Conservation (phyloP, 2,329 filamentous ascomycete genomes). For the Sphaceloma murrayae region DNA sequence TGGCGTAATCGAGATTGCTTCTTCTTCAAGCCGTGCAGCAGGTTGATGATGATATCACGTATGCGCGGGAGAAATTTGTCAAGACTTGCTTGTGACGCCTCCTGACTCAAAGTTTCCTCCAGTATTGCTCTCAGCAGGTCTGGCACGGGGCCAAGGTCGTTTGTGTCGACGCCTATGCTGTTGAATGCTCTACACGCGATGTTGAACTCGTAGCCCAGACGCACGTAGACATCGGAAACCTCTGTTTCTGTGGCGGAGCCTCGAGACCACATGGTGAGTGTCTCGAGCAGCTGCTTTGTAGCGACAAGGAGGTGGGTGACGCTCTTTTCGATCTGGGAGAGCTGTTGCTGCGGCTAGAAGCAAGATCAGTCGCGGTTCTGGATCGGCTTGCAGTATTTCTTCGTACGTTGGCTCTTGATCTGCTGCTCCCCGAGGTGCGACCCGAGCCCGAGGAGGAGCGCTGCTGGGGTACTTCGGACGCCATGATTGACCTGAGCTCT, state of each 20-base stretch:
- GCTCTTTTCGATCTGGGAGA: slow-evolving; percentile 98
- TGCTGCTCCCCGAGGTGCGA: slow-evolving; percentile 44
- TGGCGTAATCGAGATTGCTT: slow-evolving; percentile 82
- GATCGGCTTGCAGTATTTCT: not conserved
- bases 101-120: slow-evolving; percentile 91
- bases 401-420: slow-evolving; percentile 21
- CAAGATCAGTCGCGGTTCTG: not conserved
- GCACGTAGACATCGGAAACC: slow-evolving; percentile 96
- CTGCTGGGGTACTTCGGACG: slow-evolving; percentile 27
- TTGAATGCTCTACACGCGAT: slow-evolving; percentile 95
- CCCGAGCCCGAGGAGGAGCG: slow-evolving; percentile 51
- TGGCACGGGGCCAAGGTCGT: slow-evolving; percentile 88
- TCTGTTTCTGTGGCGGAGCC: slow-evolving; percentile 84
- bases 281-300: slow-evolving; percentile 95
- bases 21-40: slow-evolving; percentile 89
- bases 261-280: slow-evolving; percentile 93
- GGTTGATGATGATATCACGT: slow-evolving; percentile 95
- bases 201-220: slow-evolving; percentile 97
- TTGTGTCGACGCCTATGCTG: slow-evolving; percentile 91
- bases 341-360: slow-evolving; percentile 56
- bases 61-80: slow-evolving; percentile 91
- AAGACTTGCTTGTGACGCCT: slow-evolving; percentile 85
- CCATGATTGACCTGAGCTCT: slow-evolving; percentile 40
- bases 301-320: slow-evolving; percentile 95
- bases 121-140: slow-evolving; percentile 83